A percentile compares a stretch with the other conserved stretches of the same genome.
These are phyloP conservation scores for Eucommia ulmoides DNA, from an alignment of 257 asterid species.

Conservation along the genomic window DNA sequence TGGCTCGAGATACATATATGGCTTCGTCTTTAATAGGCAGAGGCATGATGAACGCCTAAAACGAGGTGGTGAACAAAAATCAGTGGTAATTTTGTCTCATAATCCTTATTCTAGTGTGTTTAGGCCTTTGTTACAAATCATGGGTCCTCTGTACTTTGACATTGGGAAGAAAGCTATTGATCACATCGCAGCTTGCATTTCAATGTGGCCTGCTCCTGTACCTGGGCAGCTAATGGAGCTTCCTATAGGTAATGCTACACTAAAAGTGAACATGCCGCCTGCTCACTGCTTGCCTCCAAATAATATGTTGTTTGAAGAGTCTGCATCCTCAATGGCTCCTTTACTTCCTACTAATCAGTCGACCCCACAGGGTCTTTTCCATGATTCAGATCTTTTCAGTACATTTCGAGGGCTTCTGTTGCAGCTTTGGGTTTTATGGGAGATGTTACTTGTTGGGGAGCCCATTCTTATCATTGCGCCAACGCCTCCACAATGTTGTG, in stretches of 20 bases:
- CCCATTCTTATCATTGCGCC: constrained; percentile 90
- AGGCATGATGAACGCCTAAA: constrained; percentile 92
- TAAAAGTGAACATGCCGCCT: constrained; percentile 85
- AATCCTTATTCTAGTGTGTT: constrained; percentile 78
- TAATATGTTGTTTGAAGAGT: constrained; percentile 69
- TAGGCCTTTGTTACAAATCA: constrained; percentile 86
- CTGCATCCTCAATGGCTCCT: constrained; percentile 86
- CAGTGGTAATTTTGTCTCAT: constrained; percentile 87
- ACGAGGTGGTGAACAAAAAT: constrained; percentile 96
- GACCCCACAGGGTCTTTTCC: constrained; percentile 88
- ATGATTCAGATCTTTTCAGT: constrained; percentile 93
- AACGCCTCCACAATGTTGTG: constrained; percentile 89
- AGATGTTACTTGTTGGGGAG: constrained; percentile 77
- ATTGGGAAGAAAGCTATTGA: constrained; percentile 84
- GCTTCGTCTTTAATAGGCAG: constrained; percentile 93
- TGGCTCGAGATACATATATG: constrained; percentile 59
- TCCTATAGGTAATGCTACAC: constrained; percentile 81
- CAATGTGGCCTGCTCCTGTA: constrained; percentile 79
- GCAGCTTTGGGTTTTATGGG: constrained; percentile 99
- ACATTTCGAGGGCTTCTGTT: constrained; percentile 68
- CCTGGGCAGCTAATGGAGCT: constrained; percentile 88
- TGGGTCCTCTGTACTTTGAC: constrained; percentile 95
- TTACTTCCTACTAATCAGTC: constrained; percentile 81
- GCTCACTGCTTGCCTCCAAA: constrained; percentile 85
- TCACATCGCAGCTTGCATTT: constrained; percentile 68